phyloP scores from a whole-genome alignment of 192 early-diverging fungal species.

The Thamnidium elegans region DNA sequence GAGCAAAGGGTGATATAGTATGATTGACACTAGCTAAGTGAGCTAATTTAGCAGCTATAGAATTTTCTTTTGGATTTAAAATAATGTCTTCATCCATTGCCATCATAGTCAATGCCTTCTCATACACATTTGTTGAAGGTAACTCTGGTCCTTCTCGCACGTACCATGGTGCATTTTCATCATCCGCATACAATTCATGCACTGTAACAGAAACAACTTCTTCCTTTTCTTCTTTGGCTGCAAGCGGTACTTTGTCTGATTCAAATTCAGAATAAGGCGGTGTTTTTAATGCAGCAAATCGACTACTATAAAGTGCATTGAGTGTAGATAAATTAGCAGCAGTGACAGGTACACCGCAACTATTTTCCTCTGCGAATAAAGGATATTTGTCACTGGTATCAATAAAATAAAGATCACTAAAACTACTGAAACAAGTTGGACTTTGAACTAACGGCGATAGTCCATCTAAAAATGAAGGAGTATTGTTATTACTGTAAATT shows the following conservation, averaged over 20 bases:
- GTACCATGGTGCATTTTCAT: constrained; percentile 35
- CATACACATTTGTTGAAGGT: constrained; percentile 6
- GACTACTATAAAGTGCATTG: constrained; percentile 13
- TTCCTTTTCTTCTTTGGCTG: constrained; percentile 4
- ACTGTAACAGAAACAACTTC: background rate
- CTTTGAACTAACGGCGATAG: background rate
- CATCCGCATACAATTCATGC: background rate
- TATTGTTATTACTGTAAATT: background rate
- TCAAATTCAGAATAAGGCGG: constrained; percentile 11
- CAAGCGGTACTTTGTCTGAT: background rate
- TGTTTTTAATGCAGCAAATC: constrained; percentile 14
- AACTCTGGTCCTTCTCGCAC: constrained; percentile 33
- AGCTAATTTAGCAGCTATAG: constrained; percentile 82
- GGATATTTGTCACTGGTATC: background rate
- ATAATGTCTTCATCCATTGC: background rate
- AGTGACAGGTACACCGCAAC: constrained; percentile 16
- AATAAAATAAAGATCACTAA: constrained; percentile 14
- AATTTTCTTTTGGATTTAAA: constrained; percentile 69
- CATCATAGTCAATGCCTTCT: background rate
- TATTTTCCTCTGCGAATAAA: background rate
- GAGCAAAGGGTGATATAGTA: constrained; percentile 85
- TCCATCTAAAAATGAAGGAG: constrained; percentile 12
- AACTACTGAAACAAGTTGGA: constrained; percentile 2
- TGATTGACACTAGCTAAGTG: constrained; percentile 81
- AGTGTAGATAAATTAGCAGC: constrained; percentile 24